Conservation (phyloP, 2,329 filamentous ascomycete genomes). For the Colletotrichum sp. region DNA sequence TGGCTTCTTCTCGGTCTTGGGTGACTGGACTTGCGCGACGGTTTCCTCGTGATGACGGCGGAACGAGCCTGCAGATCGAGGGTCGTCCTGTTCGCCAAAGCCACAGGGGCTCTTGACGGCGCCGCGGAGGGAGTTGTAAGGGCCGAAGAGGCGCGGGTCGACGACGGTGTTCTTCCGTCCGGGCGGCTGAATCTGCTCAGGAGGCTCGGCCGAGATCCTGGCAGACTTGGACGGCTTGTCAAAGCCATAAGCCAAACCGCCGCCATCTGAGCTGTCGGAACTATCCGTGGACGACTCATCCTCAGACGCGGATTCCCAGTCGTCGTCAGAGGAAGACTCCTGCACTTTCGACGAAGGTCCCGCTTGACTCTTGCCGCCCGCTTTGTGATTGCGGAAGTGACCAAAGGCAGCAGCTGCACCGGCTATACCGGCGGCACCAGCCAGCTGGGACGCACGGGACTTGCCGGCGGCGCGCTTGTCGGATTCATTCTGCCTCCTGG, state of each 20-base stretch:
- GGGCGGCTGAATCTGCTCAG: constrained; percentile 17
- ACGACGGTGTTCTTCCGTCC: constrained; percentile 49
- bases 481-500: constrained; percentile 55
- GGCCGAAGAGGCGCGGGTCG: constrained; percentile 64
- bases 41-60: constrained; percentile 41
- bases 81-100: constrained; percentile 44
- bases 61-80: constrained; percentile 31
- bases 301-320: constrained; percentile 64
- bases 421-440: constrained; percentile 35
- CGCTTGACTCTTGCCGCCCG: constrained; percentile 39
- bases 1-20: constrained; percentile 32
- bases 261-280: constrained; percentile 45
- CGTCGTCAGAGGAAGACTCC: constrained; percentile 43
- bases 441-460: constrained; percentile 39
- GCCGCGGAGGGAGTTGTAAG: constrained; percentile 64
- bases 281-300: constrained; percentile 40
- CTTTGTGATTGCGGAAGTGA: constrained; percentile 45
- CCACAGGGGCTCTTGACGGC: constrained; percentile 61
- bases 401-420: constrained; percentile 41
- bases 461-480: constrained; percentile 50
- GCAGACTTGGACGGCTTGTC: constrained; percentile 26
- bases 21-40: constrained; percentile 37
- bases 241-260: constrained; percentile 49
- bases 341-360: constrained; percentile 45
- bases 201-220: constrained; percentile 13